A percentile compares a stretch with the other conserved stretches of the same genome.
These are phyloP conservation scores for Epichloe elymi DNA, from an alignment of 2,329 filamentous ascomycete genomes.

Conservation along the genomic window DNA sequence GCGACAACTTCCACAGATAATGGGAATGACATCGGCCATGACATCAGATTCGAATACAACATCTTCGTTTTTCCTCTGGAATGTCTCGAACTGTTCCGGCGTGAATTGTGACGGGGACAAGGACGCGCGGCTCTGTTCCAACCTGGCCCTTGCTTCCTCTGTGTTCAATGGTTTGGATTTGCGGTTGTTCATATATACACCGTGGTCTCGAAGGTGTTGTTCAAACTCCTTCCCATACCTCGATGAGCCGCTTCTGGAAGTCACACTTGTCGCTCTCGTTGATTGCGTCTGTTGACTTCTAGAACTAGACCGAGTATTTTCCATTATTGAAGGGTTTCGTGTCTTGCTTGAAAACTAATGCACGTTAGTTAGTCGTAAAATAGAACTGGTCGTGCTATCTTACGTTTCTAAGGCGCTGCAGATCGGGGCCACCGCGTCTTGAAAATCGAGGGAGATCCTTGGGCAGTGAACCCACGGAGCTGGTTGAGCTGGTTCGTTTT, in stretches of 20 bases:
- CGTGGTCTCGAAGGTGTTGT: background rate
- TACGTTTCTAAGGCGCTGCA: background rate
- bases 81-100: background rate
- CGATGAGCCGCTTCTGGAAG: background rate
- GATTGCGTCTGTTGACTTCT: background rate
- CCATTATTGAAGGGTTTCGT: background rate
- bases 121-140: background rate
- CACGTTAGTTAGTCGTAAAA: background rate
- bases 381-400: slow-evolving; percentile 19
- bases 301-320: background rate
- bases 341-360: background rate
- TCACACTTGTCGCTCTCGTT: background rate
- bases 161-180: slow-evolving; percentile 14
- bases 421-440: slow-evolving; percentile 1
- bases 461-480: background rate
- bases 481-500: background rate
- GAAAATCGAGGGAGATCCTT: background rate
- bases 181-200: slow-evolving; percentile 1
- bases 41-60: background rate
- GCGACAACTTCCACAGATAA: slow-evolving; percentile 13
- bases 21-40: background rate
- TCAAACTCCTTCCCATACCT: slow-evolving; percentile 3
- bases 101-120: background rate
- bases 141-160: background rate
- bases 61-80: background rate